Base-by-base conservation (phyloP, 805 yeast species). In the Saccharomycopsis capsularis region DNA sequence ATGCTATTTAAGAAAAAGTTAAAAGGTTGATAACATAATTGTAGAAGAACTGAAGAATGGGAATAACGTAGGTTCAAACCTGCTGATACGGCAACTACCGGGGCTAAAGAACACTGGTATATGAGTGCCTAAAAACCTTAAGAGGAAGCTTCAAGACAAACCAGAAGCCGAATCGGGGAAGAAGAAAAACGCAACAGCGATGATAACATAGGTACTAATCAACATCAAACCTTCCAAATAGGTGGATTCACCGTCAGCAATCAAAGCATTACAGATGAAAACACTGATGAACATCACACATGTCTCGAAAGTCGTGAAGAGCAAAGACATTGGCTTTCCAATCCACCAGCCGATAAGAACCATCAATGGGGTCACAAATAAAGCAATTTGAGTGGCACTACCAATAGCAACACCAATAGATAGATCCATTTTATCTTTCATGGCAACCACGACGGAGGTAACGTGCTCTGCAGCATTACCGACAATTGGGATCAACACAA, bases 381-480 rank as follows among this genome's bases (percentile, higher is more conserved):
- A 68, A 2, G 99, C 95, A 60, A 93, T 90, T 67, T 93, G 99
- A 63, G 91, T 76, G 3, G 96, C 87, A 1, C 95, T 85, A 18
- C 99, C 99, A 53, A 93, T 81, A 2, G 98, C 98, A 42, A 93
- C 97, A 51, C 96, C 95, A 57, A 93, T 77, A 15, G 99, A 97
- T 53, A 93, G 75, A 64, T 93, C 98, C 96, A 93, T 93, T 68
- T 93, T 93, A 67, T 93, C 86, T 68, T 89, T 89, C 76, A 81
- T 79, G 19, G 99, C 97, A 44, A 93, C 98, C 54, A 88, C 77
- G 38, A 93, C 84, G 3, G 98, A 95, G 15, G 98, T 93, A 44
- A 87, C 98, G 66, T 93, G 99, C 67, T 93, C 99, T 9, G 98
- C 98, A 3, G 98, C 99, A 60, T 93, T 93, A 48, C 98, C 98